phyloP scores from a whole-genome alignment of 1,139 yeast genomes.

The Magnusiomyces tetraspermus region DNA sequence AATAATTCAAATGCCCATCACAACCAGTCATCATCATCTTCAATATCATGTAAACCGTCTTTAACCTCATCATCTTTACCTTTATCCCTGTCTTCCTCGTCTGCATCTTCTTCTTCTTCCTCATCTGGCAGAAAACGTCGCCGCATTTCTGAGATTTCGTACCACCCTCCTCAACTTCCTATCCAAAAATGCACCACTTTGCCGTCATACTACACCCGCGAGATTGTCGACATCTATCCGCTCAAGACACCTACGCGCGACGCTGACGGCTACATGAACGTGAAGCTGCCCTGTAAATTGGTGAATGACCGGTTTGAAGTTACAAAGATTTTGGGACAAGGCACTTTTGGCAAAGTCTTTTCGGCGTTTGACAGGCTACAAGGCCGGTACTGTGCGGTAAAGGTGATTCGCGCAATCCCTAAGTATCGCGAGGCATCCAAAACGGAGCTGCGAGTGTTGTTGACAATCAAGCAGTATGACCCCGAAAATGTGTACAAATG shows the following conservation, averaged over 20 bases:
- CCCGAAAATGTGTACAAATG: slow-evolving; percentile 45
- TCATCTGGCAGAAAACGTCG: not conserved
- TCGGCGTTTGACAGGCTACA: slow-evolving; percentile 39
- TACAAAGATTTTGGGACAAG: slow-evolving; percentile 63
- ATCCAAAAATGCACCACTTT: slow-evolving; percentile 28
- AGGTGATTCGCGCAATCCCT: slow-evolving; percentile 54
- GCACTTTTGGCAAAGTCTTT: slow-evolving; percentile 94
- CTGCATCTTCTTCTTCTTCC: not conserved
- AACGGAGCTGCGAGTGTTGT: slow-evolving; percentile 58
- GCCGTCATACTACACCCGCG: slow-evolving; percentile 19
- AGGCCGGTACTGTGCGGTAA: slow-evolving; percentile 71
- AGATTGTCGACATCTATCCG: slow-evolving; percentile 22
- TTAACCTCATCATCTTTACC: too few relatives aligned
- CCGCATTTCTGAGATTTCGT: not conserved
- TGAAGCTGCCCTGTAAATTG: slow-evolving; percentile 29
- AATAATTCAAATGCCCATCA: not conserved
- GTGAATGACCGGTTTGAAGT: slow-evolving; percentile 40
- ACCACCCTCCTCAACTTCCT: slow-evolving; percentile 20
- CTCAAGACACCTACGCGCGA: slow-evolving; percentile 25
- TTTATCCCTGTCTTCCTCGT: too few relatives aligned
- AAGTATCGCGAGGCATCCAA: slow-evolving; percentile 39
- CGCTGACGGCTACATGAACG: slow-evolving; percentile 35
- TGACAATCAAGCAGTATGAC: slow-evolving; percentile 65
- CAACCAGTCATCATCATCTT: not conserved
- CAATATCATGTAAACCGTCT: too few relatives aligned